phyloP scores from a whole-genome alignment of 2,329 filamentous ascomycete genomes.

The Coniochaeta sp. region DNA sequence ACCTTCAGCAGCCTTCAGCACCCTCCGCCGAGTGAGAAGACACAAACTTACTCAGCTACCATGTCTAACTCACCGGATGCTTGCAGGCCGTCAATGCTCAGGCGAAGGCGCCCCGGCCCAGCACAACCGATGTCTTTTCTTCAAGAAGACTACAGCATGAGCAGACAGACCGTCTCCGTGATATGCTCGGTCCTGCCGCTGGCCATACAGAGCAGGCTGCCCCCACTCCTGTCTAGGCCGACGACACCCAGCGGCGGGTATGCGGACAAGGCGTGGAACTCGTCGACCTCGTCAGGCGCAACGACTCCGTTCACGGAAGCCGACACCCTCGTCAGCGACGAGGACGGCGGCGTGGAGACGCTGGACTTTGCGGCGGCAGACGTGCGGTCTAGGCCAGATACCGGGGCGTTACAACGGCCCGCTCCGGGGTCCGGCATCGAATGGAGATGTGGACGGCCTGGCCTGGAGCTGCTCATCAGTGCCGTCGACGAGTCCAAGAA shows the following conservation, averaged over 20 bases:
- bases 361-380: background rate
- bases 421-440: conserved; percentile 7
- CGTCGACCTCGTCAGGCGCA: background rate
- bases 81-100: background rate
- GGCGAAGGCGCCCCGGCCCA: background rate
- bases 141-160: background rate
- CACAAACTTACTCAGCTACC: background rate
- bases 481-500: conserved; percentile 30
- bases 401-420: background rate
- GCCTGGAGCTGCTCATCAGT: conserved; percentile 35
- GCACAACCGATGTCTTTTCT: background rate
- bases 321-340: background rate
- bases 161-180: conserved; percentile 2
- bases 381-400: background rate
- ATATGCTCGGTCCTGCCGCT: conserved; percentile 5
- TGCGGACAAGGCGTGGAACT: background rate
- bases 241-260: background rate
- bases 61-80: background rate
- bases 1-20: background rate
- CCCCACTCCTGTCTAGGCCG: background rate
- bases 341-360: background rate
- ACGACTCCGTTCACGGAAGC: background rate
- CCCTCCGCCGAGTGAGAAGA: background rate
- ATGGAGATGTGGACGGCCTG: conserved; percentile 11
- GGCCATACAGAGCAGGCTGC: conserved; percentile 19